These are phyloP conservation scores for Sporobolomyces pararoseus DNA, from an alignment of 768 basidiomycete genomes.

Conservation along the genomic window DNA sequence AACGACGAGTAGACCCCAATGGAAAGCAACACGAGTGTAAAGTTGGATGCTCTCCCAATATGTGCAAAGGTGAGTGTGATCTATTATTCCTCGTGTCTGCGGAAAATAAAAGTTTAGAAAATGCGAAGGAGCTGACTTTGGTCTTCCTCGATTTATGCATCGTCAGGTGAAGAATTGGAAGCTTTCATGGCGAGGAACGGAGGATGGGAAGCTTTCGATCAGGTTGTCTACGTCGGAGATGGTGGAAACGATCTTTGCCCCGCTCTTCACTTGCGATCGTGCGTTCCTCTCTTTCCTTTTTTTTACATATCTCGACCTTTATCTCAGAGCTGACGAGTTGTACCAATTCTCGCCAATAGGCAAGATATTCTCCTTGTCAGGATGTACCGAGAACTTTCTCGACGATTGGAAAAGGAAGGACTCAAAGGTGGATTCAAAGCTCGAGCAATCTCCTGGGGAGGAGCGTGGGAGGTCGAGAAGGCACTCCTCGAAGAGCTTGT, in stretches of 20 bases:
- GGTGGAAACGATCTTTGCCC: constrained; percentile 96
- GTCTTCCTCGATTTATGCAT: background rate
- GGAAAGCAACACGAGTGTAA: constrained; percentile 77
- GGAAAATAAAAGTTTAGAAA: too few species aligned
- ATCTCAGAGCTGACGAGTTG: too few species aligned
- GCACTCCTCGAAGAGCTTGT: background rate
- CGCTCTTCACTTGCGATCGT: constrained; percentile 72
- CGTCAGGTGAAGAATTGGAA: constrained; percentile 81
- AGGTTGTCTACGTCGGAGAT: constrained; percentile 86
- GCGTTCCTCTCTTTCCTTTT: constrained; percentile 39
- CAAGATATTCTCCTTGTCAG: constrained; percentile 81
- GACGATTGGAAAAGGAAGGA: constrained; percentile 71
- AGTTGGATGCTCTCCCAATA: constrained; percentile 88
- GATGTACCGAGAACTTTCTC: constrained; percentile 69
- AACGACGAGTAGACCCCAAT: constrained; percentile 67
- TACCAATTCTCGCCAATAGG: constrained; percentile 50
- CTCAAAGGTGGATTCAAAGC: constrained; percentile 63
- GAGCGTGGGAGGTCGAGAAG: constrained; percentile 96
- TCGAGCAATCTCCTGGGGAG: constrained; percentile 76
- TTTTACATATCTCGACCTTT: background rate
- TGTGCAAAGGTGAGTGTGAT: constrained; percentile 90
- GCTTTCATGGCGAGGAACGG: constrained; percentile 66
- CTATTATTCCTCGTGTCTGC: background rate
- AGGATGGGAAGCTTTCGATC: constrained; percentile 60
- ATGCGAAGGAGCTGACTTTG: too few species aligned